These are phyloP conservation scores for Xylaria polymorpha DNA, from an alignment of 2,329 filamentous ascomycete genomes.

Conservation along the genomic window DNA sequence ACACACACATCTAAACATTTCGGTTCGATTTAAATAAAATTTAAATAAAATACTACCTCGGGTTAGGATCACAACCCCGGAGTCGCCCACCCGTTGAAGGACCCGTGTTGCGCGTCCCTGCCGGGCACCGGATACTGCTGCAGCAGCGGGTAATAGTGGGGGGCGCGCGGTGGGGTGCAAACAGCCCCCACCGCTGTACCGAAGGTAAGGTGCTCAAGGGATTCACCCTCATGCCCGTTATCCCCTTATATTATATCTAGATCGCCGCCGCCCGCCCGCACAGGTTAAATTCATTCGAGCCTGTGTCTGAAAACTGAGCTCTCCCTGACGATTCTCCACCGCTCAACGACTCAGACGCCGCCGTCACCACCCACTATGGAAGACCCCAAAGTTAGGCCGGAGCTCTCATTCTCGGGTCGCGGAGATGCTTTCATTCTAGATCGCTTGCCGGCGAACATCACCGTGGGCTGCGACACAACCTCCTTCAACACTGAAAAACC, in stretches of 20 bases:
- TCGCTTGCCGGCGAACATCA: constrained; percentile 62
- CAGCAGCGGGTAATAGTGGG: constrained; percentile 47
- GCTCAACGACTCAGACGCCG: constrained; percentile 37
- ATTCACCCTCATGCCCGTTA: neutral
- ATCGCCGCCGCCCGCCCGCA: neutral
- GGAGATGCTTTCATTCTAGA: constrained; percentile 66
- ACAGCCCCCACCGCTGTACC: constrained; percentile 18
- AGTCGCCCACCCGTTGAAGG: neutral
- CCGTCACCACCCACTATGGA: constrained; percentile 33
- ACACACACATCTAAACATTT: neutral
- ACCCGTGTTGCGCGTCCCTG: too few species aligned
- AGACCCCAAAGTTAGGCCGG: constrained; percentile 38
- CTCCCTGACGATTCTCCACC: constrained; percentile 28
- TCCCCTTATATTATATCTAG: neutral
- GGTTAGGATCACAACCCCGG: neutral
- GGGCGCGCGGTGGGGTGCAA: constrained; percentile 27
- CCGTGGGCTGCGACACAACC: constrained; percentile 65
- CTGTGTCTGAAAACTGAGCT: neutral
- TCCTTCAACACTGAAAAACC: constrained; percentile 58
- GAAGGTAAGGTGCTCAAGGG: too few species aligned
- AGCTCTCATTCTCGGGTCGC: constrained; percentile 46
- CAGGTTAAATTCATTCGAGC: neutral
- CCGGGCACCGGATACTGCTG: constrained; percentile 8
- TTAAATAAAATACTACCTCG: neutral
- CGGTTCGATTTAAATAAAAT: neutral